phyloP scores from a whole-genome alignment of 106 monocot species.

The Xerophyta viscosa region DNA sequence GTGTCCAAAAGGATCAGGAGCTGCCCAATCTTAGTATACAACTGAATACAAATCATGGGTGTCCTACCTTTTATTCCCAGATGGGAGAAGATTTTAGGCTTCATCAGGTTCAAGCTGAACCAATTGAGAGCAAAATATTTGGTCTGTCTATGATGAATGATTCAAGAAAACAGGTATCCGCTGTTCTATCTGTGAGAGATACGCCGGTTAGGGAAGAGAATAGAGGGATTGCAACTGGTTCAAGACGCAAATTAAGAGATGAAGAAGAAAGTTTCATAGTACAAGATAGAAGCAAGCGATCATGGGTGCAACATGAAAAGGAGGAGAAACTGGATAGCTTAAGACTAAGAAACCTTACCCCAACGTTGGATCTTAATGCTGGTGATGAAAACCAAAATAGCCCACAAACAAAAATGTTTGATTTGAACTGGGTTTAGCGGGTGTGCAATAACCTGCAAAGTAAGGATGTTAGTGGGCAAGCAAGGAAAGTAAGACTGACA shows the following conservation, averaged over 20 bases:
- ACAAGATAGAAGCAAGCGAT: slow-evolving; percentile 16
- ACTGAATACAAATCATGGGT: slow-evolving; percentile 13
- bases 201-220: slow-evolving; percentile 17
- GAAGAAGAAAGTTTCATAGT: slow-evolving; percentile 12
- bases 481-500: no score
- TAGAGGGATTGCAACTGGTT: slow-evolving; percentile 1
- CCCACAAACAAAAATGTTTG: slow-evolving; percentile 39
- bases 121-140: slow-evolving; percentile 15
- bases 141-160: slow-evolving; percentile 10
- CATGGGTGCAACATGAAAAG: slow-evolving; percentile 11
- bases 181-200: slow-evolving; percentile 29
- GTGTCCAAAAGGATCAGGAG: slow-evolving; percentile 47
- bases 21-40: slow-evolving; percentile 17
- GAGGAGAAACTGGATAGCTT: slow-evolving; percentile 22
- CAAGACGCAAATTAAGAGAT: slow-evolving; percentile 14
- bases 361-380: slow-evolving; percentile 58
- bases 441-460: no score
- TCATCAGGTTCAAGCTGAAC: slow-evolving; percentile 11
- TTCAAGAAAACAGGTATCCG: slow-evolving; percentile 10
- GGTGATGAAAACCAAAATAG: slow-evolving; percentile 19
- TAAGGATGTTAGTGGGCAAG: no score
- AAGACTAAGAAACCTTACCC: slow-evolving; percentile 12
- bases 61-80: slow-evolving; percentile 7
- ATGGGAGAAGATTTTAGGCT: slow-evolving; percentile 2
- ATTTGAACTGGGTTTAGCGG: slow-evolving; percentile 70